These are phyloP conservation scores for Misopates orontium DNA, from an alignment of 257 asterid species.

Conservation along the genomic window DNA sequence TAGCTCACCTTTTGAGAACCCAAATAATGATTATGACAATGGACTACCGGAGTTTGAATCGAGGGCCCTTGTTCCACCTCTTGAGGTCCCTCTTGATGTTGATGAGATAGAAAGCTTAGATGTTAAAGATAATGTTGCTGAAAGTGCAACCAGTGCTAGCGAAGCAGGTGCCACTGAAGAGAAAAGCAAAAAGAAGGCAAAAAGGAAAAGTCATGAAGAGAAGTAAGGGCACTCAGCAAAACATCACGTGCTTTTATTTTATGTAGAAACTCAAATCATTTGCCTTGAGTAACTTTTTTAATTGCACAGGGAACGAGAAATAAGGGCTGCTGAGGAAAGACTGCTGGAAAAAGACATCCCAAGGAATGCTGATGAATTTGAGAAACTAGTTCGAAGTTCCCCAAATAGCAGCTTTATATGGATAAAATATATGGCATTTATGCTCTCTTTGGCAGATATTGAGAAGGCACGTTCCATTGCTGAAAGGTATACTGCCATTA, in stretches of 20 bases:
- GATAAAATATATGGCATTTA: constrained; percentile 88
- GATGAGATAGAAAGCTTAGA: constrained; percentile 63
- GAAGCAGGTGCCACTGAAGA: constrained; percentile 44
- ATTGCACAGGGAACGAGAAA: constrained; percentile 75
- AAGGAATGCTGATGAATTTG: constrained; percentile 81
- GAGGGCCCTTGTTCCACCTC: constrained; percentile 80
- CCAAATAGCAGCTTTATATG: constrained; percentile 91
- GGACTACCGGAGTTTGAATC: constrained; percentile 62
- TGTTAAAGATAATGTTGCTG: constrained; percentile 40
- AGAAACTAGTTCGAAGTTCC: constrained; percentile 73
- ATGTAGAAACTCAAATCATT: background rate
- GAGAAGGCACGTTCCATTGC: constrained; percentile 92
- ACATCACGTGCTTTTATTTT: constrained; percentile 22
- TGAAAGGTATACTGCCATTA: constrained; percentile 57
- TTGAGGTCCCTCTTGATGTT: constrained; percentile 88
- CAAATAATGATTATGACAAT: constrained; percentile 33
- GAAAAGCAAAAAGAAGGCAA: constrained; percentile 49
- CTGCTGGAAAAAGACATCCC: constrained; percentile 76
- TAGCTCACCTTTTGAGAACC: constrained; percentile 29
- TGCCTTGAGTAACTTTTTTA: background rate
- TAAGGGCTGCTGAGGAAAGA: constrained; percentile 91
- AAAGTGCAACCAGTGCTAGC: constrained; percentile 33
- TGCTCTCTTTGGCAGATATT: constrained; percentile 80
- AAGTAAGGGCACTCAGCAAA: constrained; percentile 42
- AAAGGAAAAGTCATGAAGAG: constrained; percentile 66